phyloP scores from a whole-genome alignment of 2,329 filamentous ascomycete species.

The Pseudocercospora ulei region DNA sequence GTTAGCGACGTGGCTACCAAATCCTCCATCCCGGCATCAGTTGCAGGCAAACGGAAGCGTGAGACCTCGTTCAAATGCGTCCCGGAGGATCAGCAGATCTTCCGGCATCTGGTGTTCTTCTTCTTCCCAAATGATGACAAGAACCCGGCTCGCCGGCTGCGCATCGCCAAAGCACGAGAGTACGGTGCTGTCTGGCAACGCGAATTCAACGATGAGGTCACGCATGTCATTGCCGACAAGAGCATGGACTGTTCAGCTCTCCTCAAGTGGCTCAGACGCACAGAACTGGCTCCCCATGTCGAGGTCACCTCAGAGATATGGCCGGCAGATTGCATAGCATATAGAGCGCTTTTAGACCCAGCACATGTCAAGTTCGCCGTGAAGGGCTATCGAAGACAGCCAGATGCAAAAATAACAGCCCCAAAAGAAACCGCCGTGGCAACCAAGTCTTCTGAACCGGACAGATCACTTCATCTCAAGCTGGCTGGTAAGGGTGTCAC shows the following conservation, averaged over 20 bases:
- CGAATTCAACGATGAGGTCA: slow-evolving; percentile 49
- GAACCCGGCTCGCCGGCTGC: slow-evolving; percentile 54
- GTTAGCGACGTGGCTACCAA: slow-evolving; percentile 20
- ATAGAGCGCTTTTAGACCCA: slow-evolving; percentile 42
- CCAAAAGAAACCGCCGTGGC: not conserved
- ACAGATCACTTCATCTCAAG: slow-evolving; percentile 45
- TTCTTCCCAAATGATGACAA: slow-evolving; percentile 77
- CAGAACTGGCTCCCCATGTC: slow-evolving; percentile 42
- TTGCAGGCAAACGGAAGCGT: slow-evolving; percentile 29
- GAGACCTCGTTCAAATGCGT: slow-evolving; percentile 21
- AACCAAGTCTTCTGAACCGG: slow-evolving; percentile 18
- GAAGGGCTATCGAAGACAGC: slow-evolving; percentile 15
- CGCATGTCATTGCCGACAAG: slow-evolving; percentile 72
- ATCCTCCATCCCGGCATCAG: slow-evolving; percentile 13
- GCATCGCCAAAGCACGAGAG: slow-evolving; percentile 65
- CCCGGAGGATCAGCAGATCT: slow-evolving; percentile 28
- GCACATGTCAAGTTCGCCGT: slow-evolving; percentile 52
- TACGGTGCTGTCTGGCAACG: slow-evolving; percentile 65
- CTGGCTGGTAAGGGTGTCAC: slow-evolving; percentile 37
- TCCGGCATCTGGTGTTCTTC: slow-evolving; percentile 35
- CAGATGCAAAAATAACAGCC: not conserved
- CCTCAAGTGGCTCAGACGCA: slow-evolving; percentile 46
- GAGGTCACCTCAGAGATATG: slow-evolving; percentile 45
- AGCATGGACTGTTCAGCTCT: slow-evolving; percentile 56
- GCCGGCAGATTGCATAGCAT: slow-evolving; percentile 39